Percentiles rank a stretch among this genome's conserved stretches.
These are phyloP conservation scores for Lactifluus hygrophoroides DNA, from an alignment of 768 basidiomycete species.

Conservation along the genomic window DNA sequence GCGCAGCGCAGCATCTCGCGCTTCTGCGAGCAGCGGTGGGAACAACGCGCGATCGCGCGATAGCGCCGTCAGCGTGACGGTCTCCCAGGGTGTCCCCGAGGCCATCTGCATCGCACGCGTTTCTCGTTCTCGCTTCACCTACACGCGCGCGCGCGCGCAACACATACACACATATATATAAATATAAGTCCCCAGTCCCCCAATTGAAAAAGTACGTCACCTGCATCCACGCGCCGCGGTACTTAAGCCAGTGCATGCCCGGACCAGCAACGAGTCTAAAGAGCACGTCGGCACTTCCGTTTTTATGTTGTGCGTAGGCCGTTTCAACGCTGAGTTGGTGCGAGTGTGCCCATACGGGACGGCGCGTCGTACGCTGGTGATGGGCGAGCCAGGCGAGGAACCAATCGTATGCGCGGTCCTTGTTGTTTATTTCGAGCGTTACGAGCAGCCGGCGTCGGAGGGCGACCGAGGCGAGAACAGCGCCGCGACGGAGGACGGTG, in stretches of 20 bases:
- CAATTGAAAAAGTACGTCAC: no score
- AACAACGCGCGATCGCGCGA: conserved; percentile 81
- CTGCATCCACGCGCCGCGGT: conserved; percentile 93
- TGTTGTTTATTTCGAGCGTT: conserved; percentile 91
- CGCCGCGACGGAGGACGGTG: conserved; percentile 61
- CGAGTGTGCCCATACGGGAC: conserved; percentile 52
- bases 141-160: no score
- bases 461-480: conserved; percentile 59
- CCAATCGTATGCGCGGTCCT: conserved; percentile 93
- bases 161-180: neutral
- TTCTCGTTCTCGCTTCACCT: conserved; percentile 95
- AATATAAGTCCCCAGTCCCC: no score
- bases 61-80: conserved; percentile 86
- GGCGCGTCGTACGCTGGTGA: conserved; percentile 30
- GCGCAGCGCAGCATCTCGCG: conserved; percentile 78
- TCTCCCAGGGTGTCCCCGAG: conserved; percentile 96
- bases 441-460: conserved; percentile 89
- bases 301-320: conserved; percentile 76
- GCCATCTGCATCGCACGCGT: conserved; percentile 85
- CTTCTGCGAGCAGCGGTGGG: conserved; percentile 72
- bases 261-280: conserved; percentile 96
- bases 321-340: conserved; percentile 97
- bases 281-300: conserved; percentile 80
- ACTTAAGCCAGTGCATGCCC: conserved; percentile 88
- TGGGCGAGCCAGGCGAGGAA: conserved; percentile 94